Percentiles rank a stretch among this genome's conserved stretches.
These are phyloP conservation scores for Bryoerythrophyllum caledonicum DNA, from an alignment of 225 moss, liverwort and hornwort species.

Conservation along the genomic window DNA sequence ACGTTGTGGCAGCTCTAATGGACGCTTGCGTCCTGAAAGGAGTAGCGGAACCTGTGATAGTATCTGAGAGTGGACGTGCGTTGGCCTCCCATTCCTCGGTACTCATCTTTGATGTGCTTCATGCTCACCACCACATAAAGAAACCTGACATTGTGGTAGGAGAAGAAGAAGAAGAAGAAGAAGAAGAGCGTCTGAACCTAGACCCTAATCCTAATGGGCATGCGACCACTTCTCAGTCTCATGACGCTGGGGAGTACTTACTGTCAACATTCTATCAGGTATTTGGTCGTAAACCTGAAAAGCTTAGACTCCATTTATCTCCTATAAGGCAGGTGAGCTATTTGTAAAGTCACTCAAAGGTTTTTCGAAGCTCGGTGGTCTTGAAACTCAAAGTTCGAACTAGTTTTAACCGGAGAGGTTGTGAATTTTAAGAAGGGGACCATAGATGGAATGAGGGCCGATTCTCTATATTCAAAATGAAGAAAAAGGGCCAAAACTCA, in stretches of 20 bases:
- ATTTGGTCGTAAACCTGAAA: neutral
- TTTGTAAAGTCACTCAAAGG: too few relatives aligned
- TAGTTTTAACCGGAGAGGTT: too few relatives aligned
- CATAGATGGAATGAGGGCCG: too few relatives aligned
- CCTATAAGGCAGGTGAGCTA: neutral
- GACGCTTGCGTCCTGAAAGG: conserved; percentile 66
- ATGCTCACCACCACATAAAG: conserved; percentile 47
- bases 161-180: conserved; percentile 32
- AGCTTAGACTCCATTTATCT: neutral
- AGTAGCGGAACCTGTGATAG: conserved; percentile 26
- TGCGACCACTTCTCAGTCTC: conserved; percentile 28
- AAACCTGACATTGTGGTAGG: conserved; percentile 33
- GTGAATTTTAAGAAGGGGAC: too few relatives aligned
- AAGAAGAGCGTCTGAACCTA: conserved; percentile 2
- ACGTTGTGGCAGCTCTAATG: conserved; percentile 71
- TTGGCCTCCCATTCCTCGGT: conserved; percentile 86
- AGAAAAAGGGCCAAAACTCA: too few relatives aligned
- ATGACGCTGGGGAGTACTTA: conserved; percentile 66
- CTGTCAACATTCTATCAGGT: conserved; percentile 76
- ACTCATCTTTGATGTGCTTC: conserved; percentile 76
- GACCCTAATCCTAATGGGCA: conserved; percentile 6
- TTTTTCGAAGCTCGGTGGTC: too few relatives aligned
- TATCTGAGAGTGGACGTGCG: conserved; percentile 87
- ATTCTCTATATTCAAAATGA: too few relatives aligned
- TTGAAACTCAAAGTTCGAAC: too few relatives aligned